Evolutionary conservation across 495 filamentous ascomycete genomes (phyloP).

Genomic region (Penicillium turbatum): DNA sequence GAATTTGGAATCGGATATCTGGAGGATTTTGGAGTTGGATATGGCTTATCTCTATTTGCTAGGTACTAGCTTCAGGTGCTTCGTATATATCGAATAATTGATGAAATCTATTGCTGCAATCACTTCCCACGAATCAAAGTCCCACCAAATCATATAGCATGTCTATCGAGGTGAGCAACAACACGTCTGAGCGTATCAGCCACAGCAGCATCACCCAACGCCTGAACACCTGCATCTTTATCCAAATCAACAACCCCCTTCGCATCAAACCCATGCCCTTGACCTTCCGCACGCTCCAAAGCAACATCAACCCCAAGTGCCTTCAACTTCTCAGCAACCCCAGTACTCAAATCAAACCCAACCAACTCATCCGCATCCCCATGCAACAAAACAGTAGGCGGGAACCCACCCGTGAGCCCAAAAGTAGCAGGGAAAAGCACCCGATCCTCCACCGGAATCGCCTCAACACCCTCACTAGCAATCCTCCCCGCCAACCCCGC

Average conservation of each 20-base stretch:
- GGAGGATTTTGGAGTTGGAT: not conserved
- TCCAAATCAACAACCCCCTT: not conserved
- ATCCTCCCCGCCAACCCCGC: not conserved
- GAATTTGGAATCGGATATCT: not conserved
- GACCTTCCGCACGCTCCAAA: constrained; percentile 2
- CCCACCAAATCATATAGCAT: not conserved
- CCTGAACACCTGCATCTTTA: not conserved
- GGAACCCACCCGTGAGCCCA: not conserved
- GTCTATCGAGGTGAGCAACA: not conserved
- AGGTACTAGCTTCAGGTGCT: not conserved
- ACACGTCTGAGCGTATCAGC: not conserved
- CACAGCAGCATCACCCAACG: not conserved
- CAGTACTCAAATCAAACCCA: constrained; percentile 3
- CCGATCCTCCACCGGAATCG: not conserved
- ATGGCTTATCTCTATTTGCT: not conserved
- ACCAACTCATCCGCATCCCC: constrained; percentile 5
- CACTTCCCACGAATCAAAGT: not conserved
- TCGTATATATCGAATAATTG: constrained; percentile 2
- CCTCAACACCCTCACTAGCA: not conserved
- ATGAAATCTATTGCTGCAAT: not conserved
- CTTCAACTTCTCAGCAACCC: not conserved
- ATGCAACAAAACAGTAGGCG: constrained; percentile 9
- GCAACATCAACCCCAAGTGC: not conserved
- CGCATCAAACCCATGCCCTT: constrained; percentile 6
- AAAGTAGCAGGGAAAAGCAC: constrained; percentile 1